Evolutionary conservation across 495 filamentous ascomycete genomes (phyloP).

Genomic region (Stereocaulon alpinum): DNA sequence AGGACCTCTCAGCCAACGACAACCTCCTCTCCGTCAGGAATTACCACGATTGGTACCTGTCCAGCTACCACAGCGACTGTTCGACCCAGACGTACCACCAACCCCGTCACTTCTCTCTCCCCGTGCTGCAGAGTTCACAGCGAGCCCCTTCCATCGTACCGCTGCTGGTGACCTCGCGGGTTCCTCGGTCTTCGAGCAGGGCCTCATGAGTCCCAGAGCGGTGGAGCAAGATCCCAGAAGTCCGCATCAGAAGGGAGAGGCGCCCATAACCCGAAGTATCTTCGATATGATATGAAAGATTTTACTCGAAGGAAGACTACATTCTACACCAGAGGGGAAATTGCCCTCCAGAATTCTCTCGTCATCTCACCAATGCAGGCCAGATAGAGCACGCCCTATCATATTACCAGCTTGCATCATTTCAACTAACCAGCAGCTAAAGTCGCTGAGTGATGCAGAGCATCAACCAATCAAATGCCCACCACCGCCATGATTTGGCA

Average conservation of each 20-base stretch:
- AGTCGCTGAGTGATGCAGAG: neutral
- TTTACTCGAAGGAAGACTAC: neutral
- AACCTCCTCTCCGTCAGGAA: slow-evolving; percentile 12
- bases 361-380: neutral
- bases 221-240: slow-evolving; percentile 39
- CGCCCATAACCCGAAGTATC: slow-evolving; percentile 44
- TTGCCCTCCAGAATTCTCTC: neutral
- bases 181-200: slow-evolving; percentile 27
- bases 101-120: slow-evolving; percentile 39
- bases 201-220: slow-evolving; percentile 20
- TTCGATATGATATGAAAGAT: slow-evolving; percentile 34
- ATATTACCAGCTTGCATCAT: neutral
- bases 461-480: no score
- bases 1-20: slow-evolving; percentile 10
- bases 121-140: slow-evolving; percentile 38
- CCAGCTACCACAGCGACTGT: slow-evolving; percentile 2
- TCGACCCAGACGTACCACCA: slow-evolving; percentile 30
- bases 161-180: slow-evolving; percentile 30
- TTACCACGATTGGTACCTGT: slow-evolving; percentile 2
- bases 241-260: slow-evolving; percentile 36
- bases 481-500: no score
- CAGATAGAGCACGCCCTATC: neutral
- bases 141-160: slow-evolving; percentile 30
- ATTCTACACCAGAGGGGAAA: no score
- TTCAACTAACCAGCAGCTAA: neutral